Percentiles rank a stretch among this genome's conserved stretches.
These are phyloP conservation scores for Apiotrichum veenhuisii DNA, from an alignment of 1,284 basidiomycete species.

Conservation along the genomic window DNA sequence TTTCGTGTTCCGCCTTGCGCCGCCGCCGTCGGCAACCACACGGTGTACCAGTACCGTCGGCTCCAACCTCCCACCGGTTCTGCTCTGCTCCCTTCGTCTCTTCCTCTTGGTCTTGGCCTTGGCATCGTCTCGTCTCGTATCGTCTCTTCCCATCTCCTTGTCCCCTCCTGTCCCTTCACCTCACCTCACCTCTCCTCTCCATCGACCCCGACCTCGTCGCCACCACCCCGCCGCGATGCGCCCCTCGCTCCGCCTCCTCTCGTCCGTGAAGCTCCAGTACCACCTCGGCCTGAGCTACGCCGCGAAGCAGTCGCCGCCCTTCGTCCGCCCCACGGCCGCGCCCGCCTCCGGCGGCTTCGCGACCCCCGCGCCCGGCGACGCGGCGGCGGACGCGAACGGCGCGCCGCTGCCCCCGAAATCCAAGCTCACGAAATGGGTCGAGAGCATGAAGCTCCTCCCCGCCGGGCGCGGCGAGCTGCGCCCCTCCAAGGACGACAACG, in stretches of 20 bases:
- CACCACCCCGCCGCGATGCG: slow-evolving; percentile 9
- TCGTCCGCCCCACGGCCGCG: slow-evolving; percentile 22
- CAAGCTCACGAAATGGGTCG: slow-evolving; percentile 38
- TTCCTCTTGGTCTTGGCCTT: too few species aligned
- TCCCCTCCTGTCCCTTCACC: not conserved
- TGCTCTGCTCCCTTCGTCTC: too few species aligned
- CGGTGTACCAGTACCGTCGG: too few species aligned
- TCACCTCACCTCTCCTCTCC: not conserved
- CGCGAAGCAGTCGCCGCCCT: slow-evolving; percentile 47
- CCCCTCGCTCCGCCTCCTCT: slow-evolving; percentile 11
- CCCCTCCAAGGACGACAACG: slow-evolving; percentile 6
- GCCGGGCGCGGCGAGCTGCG: slow-evolving; percentile 42
- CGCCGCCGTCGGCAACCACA: too few species aligned
- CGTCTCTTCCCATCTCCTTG: too few species aligned
- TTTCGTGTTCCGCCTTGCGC: too few species aligned
- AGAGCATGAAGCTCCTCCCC: slow-evolving; percentile 29
- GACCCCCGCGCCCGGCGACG: not conserved
- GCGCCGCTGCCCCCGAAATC: slow-evolving; percentile 6
- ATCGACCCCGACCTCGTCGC: not conserved
- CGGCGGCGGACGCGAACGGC: not conserved
- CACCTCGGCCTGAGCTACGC: slow-evolving; percentile 47
- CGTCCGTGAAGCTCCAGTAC: slow-evolving; percentile 30
- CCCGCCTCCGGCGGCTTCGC: slow-evolving; percentile 17
- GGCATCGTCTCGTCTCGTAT: too few species aligned
- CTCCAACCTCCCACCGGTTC: too few species aligned